These are phyloP conservation scores for Rhodosporidiobolus sp. DNA, from an alignment of 768 basidiomycete species.

Conservation along the genomic window DNA sequence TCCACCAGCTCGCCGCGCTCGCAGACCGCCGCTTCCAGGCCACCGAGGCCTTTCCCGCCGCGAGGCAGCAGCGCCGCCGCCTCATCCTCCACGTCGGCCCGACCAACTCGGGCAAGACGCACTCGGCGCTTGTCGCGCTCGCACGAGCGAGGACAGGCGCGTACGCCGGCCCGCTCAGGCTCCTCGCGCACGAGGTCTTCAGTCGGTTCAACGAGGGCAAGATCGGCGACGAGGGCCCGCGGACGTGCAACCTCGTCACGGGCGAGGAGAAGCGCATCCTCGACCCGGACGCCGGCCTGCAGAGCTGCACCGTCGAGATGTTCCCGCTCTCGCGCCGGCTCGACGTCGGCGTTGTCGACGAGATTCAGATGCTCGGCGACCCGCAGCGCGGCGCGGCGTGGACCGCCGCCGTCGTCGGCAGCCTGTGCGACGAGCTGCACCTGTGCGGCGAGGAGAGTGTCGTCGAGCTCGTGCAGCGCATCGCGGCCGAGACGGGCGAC, in stretches of 20 bases:
- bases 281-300: constrained; percentile 56
- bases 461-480: constrained; percentile 67
- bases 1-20: constrained; percentile 29
- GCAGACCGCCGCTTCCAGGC: constrained; percentile 34
- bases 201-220: constrained; percentile 84
- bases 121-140: constrained; percentile 83
- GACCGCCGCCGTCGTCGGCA: constrained; percentile 74
- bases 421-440: constrained; percentile 77
- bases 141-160: constrained; percentile 69
- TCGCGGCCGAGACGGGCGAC: constrained; percentile 77
- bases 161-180: constrained; percentile 85
- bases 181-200: constrained; percentile 94
- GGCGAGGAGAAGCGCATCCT: constrained; percentile 84
- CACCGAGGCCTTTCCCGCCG: constrained; percentile 46
- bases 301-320: constrained; percentile 96
- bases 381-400: constrained; percentile 72
- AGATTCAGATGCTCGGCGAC: constrained; percentile 93
- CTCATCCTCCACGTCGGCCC: constrained; percentile 96
- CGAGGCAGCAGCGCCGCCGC: constrained; percentile 66
- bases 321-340: constrained; percentile 50
- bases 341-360: constrained; percentile 90
- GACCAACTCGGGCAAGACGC: constrained; percentile 95
- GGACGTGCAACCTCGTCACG: constrained; percentile 79
- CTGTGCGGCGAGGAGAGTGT: constrained; percentile 93
- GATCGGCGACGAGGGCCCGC: constrained; percentile 68